Percentiles rank a stretch among this genome's conserved stretches.
phyloP scores from a whole-genome alignment of 495 filamentous ascomycete genomes.

The Lepraria neglecta region DNA sequence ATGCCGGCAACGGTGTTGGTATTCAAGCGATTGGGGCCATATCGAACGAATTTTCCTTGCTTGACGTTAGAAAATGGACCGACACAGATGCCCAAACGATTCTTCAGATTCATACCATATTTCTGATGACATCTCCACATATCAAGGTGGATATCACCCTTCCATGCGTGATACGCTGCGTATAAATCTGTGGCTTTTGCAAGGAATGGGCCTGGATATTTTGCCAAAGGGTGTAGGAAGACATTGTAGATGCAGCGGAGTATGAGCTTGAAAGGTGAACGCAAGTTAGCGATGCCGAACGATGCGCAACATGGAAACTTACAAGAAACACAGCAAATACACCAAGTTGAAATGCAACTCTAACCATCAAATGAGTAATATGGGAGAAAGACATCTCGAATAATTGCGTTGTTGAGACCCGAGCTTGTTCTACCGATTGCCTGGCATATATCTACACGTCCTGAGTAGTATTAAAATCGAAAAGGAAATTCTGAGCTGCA shows the following conservation, averaged over 20 bases:
- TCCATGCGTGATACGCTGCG: constrained; percentile 23
- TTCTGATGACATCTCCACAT: constrained; percentile 51
- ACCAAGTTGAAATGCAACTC: background rate
- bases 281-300: background rate
- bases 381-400: background rate
- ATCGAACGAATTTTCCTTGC: constrained; percentile 24
- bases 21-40: constrained; percentile 24
- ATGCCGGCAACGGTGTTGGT: constrained; percentile 24
- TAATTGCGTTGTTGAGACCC: background rate
- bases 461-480: no score
- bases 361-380: background rate
- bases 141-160: constrained; percentile 37
- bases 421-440: background rate
- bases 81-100: background rate
- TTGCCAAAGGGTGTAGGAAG: constrained; percentile 57
- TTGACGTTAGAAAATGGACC: background rate
- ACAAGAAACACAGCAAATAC: background rate
- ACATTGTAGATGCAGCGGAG: constrained; percentile 38
- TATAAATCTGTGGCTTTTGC: constrained; percentile 38
- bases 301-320: background rate
- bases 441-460: background rate
- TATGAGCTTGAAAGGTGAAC: background rate
- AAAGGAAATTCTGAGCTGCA: no score
- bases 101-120: constrained; percentile 39
- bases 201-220: constrained; percentile 58